Conservation (phyloP, 345 rosid species). For the Camelina laxa region DNA sequence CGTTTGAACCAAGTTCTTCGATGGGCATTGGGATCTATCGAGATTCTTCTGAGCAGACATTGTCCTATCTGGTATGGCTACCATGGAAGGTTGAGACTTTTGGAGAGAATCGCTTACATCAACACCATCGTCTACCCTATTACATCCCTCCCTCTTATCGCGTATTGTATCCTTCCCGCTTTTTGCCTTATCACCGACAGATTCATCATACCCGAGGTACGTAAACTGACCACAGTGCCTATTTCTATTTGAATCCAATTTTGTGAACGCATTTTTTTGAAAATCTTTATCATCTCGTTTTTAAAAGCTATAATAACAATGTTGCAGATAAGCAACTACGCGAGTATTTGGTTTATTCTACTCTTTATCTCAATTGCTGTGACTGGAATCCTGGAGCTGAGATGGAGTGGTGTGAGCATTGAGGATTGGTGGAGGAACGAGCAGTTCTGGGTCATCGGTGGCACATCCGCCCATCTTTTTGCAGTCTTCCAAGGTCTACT, state of each 20-base stretch:
- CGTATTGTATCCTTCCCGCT: conserved; percentile 94
- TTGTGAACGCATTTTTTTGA: neutral
- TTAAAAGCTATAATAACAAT: conserved; percentile 1
- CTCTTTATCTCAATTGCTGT: conserved; percentile 84
- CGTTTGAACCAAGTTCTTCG: conserved; percentile 99
- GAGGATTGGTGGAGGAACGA: conserved; percentile 99
- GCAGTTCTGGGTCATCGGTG: conserved; percentile 99
- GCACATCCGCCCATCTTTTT: conserved; percentile 97
- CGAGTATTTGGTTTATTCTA: conserved; percentile 97
- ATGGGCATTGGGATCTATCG: conserved; percentile 98
- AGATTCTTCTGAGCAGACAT: conserved; percentile 96
- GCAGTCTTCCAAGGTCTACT: conserved; percentile 98
- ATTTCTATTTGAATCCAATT: neutral
- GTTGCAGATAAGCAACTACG: conserved; percentile 95
- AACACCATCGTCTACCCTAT: conserved; percentile 97
- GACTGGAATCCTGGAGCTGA: conserved; percentile 90
- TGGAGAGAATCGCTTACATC: conserved; percentile 95
- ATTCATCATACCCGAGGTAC: conserved; percentile 96
- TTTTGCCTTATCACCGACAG: conserved; percentile 93
- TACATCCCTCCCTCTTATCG: conserved; percentile 89
- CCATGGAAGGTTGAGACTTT: conserved; percentile 72
- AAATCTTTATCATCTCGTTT: conserved; percentile 8
- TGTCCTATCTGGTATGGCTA: conserved; percentile 99
- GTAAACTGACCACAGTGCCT: conserved; percentile 23
- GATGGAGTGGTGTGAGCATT: conserved; percentile 95